Conservation (phyloP, 495 filamentous ascomycete genomes). For the Rusavskia elegans region DNA sequence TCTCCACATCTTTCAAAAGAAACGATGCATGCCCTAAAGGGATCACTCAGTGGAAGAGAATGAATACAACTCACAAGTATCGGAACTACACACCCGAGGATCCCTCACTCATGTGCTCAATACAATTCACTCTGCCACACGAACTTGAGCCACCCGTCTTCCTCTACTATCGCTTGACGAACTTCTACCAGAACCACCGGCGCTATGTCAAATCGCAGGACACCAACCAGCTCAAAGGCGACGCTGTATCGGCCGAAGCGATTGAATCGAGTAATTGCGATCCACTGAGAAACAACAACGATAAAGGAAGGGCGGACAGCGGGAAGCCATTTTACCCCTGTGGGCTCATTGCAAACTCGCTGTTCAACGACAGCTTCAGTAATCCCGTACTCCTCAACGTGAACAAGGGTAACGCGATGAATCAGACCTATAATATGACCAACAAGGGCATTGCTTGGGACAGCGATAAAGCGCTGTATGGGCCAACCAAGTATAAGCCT, state of each 20-base stretch:
- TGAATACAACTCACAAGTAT: slow-evolving; percentile 2
- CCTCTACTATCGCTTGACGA: slow-evolving; percentile 87
- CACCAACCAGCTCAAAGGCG: slow-evolving; percentile 64
- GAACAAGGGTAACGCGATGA: slow-evolving; percentile 15
- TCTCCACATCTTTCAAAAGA: slow-evolving; percentile 51
- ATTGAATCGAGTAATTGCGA: slow-evolving; percentile 58
- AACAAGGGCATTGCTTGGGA: slow-evolving; percentile 69
- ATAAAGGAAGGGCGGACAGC: slow-evolving; percentile 8
- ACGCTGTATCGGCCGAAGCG: slow-evolving; percentile 38
- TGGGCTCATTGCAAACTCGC: slow-evolving; percentile 87
- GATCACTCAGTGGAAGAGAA: slow-evolving; percentile 22
- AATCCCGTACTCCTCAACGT: slow-evolving; percentile 39
- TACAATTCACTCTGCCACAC: slow-evolving; percentile 67
- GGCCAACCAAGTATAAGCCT: slow-evolving; percentile 44
- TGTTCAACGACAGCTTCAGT: slow-evolving; percentile 89
- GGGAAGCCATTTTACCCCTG: slow-evolving; percentile 72
- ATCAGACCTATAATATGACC: slow-evolving; percentile 53
- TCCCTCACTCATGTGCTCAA: slow-evolving; percentile 34
- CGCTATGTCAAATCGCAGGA: slow-evolving; percentile 87
- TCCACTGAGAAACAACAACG: slow-evolving; percentile 44
- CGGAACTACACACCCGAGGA: background rate
- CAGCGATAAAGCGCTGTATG: slow-evolving; percentile 66
- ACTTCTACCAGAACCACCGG: slow-evolving; percentile 99
- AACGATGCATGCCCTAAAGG: slow-evolving; percentile 3
- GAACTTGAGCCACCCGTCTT: slow-evolving; percentile 63